A percentile compares a stretch with the other conserved stretches of the same genome.
phyloP scores from a whole-genome alignment of 192 early-diverging fungal genomes.

The Tieghemiomyces parasiticus region DNA sequence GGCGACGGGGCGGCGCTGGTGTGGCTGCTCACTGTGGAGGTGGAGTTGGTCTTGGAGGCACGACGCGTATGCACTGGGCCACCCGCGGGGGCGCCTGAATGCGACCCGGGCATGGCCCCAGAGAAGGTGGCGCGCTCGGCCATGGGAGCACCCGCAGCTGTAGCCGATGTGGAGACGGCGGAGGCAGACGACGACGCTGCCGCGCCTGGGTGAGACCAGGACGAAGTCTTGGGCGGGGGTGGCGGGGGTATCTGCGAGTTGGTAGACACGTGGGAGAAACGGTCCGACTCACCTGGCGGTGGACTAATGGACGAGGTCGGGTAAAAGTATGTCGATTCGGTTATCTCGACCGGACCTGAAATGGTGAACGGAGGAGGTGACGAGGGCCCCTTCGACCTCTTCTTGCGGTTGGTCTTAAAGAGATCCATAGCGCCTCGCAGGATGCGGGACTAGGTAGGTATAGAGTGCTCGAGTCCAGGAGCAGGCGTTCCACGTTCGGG shows the following conservation, averaged over 20 bases:
- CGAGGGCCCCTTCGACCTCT: background rate
- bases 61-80: background rate
- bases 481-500: too few relatives aligned
- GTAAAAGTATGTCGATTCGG: slow-evolving; percentile 7
- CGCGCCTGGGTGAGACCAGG: slow-evolving; percentile 11
- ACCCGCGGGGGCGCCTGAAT: slow-evolving; percentile 16
- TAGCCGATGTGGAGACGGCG: background rate
- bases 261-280: background rate
- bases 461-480: too few relatives aligned
- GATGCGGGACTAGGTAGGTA: too few relatives aligned
- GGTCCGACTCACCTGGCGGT: background rate
- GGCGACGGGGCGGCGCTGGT: background rate
- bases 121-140: slow-evolving; percentile 23
- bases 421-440: slow-evolving; percentile 8
- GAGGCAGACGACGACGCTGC: background rate
- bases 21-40: slow-evolving; percentile 1
- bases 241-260: slow-evolving; percentile 6
- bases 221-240: background rate
- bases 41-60: background rate
- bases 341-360: background rate
- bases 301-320: slow-evolving; percentile 1
- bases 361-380: slow-evolving; percentile 1
- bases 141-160: background rate
- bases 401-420: background rate
- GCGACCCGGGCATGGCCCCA: slow-evolving; percentile 23